Percentiles rank a stretch among this genome's conserved stretches.
These are phyloP conservation scores for Citrus medica DNA, from an alignment of 345 rosid genomes.

Conservation along the genomic window DNA sequence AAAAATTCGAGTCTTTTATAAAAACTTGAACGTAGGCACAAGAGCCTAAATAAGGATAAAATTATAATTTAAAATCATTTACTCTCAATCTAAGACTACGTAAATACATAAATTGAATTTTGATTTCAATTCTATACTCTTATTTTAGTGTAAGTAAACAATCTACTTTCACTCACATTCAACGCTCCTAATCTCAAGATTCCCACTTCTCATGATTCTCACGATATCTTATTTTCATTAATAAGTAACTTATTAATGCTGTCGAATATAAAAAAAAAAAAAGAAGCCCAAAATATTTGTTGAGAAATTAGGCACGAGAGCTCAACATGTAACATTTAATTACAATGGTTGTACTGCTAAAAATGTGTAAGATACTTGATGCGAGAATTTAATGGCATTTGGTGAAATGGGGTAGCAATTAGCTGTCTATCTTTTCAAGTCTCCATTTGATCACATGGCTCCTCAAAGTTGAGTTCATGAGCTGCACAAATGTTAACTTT, in stretches of 20 bases:
- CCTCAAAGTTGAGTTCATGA: not conserved
- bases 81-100: fast-evolving
- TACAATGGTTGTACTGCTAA: not conserved
- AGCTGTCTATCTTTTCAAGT: not conserved
- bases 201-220: fast-evolving
- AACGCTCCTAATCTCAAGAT: too few relatives aligned
- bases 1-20: too few relatives aligned
- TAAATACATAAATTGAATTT: too few relatives aligned
- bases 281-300: not conserved
- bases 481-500: not conserved
- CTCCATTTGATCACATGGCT: not conserved
- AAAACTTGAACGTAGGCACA: too few relatives aligned
- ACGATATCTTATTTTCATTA: too few relatives aligned
- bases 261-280: too few relatives aligned
- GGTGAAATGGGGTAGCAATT: not conserved
- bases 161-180: fast-evolving
- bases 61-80: too few relatives aligned
- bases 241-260: too few relatives aligned
- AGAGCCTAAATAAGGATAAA: too few relatives aligned
- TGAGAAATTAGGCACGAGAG: not conserved
- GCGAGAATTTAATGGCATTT: not conserved
- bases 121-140: fast-evolving
- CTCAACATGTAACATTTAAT: not conserved
- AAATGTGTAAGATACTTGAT: not conserved
- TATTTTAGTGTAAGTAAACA: fast-evolving